These are phyloP conservation scores for Plectosphaerella plurivora DNA, from an alignment of 2,329 filamentous ascomycete genomes.

Conservation along the genomic window DNA sequence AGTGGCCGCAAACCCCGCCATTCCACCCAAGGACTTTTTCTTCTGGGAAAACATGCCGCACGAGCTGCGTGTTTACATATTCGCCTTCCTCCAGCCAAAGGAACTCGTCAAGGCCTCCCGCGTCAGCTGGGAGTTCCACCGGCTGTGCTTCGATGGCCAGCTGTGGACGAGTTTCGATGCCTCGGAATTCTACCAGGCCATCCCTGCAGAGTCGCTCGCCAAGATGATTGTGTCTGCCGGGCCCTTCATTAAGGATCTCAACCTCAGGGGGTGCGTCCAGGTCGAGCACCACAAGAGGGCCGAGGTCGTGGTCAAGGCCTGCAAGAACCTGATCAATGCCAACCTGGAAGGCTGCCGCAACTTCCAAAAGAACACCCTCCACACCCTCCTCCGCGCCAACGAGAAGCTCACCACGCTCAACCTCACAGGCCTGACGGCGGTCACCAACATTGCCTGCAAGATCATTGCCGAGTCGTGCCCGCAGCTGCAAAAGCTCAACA, in stretches of 20 bases:
- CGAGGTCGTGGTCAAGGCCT: constrained; percentile 75
- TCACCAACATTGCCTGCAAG: constrained; percentile 80
- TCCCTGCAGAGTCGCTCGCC: constrained; percentile 76
- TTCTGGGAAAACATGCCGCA: constrained; percentile 80
- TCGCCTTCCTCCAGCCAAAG: constrained; percentile 71
- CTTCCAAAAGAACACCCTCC: constrained; percentile 72
- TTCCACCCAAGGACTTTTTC: constrained; percentile 35
- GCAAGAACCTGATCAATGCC: constrained; percentile 80
- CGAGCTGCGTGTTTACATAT: constrained; percentile 75
- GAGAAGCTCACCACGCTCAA: constrained; percentile 78
- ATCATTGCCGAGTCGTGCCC: constrained; percentile 79
- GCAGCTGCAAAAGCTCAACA: constrained; percentile 77
- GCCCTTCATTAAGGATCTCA: constrained; percentile 86
- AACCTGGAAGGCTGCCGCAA: constrained; percentile 88
- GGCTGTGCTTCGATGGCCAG: constrained; percentile 89
- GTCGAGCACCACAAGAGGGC: constrained; percentile 75
- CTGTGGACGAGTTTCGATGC: constrained; percentile 84
- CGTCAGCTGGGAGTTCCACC: constrained; percentile 74
- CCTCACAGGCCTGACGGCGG: constrained; percentile 72
- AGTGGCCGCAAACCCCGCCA: constrained; percentile 6
- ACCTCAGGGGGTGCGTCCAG: constrained; percentile 87
- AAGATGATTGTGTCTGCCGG: constrained; percentile 82
- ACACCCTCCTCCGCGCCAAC: constrained; percentile 72
- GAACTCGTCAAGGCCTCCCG: constrained; percentile 75
- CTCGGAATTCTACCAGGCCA: constrained; percentile 81